Evolutionary conservation across 192 early-diverging fungal genomes (phyloP).

Genomic region (Glomus cerebriforme): DNA sequence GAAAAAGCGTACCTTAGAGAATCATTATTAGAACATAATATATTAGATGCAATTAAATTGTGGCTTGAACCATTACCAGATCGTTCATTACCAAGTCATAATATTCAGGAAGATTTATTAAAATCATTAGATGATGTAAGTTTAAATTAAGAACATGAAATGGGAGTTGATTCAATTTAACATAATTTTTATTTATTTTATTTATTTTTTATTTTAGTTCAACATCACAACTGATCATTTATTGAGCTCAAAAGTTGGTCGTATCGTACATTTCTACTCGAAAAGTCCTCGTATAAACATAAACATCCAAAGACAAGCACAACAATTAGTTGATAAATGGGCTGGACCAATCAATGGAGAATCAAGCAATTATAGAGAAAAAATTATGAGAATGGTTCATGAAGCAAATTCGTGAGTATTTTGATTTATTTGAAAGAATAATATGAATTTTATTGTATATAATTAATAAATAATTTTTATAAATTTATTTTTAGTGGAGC

Average conservation of each 20-base stretch:
- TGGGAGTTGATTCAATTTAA: too few species aligned
- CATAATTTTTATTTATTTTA: too few species aligned
- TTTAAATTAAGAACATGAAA: background rate
- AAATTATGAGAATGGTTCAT: background rate
- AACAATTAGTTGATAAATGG: slow-evolving; percentile 79
- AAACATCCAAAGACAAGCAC: slow-evolving; percentile 60
- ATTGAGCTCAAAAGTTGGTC: slow-evolving; percentile 75
- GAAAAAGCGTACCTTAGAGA: slow-evolving; percentile 61
- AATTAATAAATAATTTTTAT: too few species aligned
- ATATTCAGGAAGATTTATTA: slow-evolving; percentile 78
- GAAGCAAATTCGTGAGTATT: background rate
- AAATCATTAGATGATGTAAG: slow-evolving; percentile 62
- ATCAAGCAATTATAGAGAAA: slow-evolving; percentile 65
- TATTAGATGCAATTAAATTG: slow-evolving; percentile 75
- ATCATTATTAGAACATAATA: slow-evolving; percentile 75
- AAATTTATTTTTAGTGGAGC: background rate
- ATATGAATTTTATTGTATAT: too few species aligned
- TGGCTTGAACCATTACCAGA: slow-evolving; percentile 93
- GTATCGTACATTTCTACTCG: slow-evolving; percentile 80
- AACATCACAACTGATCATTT: slow-evolving; percentile 72
- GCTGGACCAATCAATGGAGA: slow-evolving; percentile 74
- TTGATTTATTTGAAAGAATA: too few species aligned
- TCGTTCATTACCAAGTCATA: slow-evolving; percentile 79
- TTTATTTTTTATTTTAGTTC: slow-evolving; percentile 37
- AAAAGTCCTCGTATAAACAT: slow-evolving; percentile 71